Conservation (phyloP, 495 filamentous ascomycete species). For the Hypoxylon fuscum region DNA sequence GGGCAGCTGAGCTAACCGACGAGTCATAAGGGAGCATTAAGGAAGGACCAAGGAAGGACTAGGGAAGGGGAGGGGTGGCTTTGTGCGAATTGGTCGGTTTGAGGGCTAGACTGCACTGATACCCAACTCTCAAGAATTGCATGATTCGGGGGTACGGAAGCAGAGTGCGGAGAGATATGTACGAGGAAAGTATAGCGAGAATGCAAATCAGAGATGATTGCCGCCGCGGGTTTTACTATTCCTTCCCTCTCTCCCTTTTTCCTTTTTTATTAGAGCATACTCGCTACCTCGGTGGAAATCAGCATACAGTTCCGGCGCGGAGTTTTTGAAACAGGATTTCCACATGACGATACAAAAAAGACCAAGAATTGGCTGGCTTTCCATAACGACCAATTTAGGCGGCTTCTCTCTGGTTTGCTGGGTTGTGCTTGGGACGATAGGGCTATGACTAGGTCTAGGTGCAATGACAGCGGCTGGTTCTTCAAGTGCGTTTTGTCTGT, state of each 20-base stretch:
- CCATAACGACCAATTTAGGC: not conserved
- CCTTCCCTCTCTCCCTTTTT: not conserved
- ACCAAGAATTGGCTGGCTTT: constrained; percentile 14
- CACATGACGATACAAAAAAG: constrained; percentile 2
- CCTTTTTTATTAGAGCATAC: constrained; percentile 16
- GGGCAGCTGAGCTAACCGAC: constrained; percentile 4
- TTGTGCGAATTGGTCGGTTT: constrained; percentile 20
- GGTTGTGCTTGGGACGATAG: not conserved
- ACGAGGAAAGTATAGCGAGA: constrained; percentile 17
- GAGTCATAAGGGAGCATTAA: constrained; percentile 2
- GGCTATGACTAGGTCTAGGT: not conserved
- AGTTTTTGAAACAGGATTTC: constrained; percentile 14
- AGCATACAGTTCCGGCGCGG: constrained; percentile 27
- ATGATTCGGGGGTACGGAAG: constrained; percentile 25
- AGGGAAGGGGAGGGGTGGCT: constrained; percentile 8
- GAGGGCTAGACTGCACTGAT: constrained; percentile 32
- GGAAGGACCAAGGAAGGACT: not conserved
- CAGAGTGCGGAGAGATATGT: constrained; percentile 9
- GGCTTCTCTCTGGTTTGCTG: not conserved
- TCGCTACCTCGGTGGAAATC: constrained; percentile 9
- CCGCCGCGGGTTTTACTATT: constrained; percentile 1
- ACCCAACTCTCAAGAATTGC: constrained; percentile 33
- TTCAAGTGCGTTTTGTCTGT: not conserved
- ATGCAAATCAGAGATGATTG: not conserved
- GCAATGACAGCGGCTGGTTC: not conserved